Base-by-base conservation (phyloP, 2,329 filamentous ascomycete genomes). In the Talaromyces marneffei region DNA sequence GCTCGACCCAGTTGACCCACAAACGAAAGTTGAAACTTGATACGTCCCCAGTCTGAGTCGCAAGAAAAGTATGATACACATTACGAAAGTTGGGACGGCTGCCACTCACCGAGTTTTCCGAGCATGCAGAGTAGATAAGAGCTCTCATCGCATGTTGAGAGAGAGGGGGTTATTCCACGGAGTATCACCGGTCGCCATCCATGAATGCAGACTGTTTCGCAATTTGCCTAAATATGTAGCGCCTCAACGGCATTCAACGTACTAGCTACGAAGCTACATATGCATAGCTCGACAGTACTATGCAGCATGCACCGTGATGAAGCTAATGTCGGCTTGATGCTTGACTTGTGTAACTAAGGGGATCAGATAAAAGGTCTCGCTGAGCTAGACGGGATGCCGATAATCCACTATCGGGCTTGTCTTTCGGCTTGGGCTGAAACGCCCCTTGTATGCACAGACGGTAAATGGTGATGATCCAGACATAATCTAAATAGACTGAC, bases 341-440 rank as follows among this genome's bases (percentile, higher is more conserved):
- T 27, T 31, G 25, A 50, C 6, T 14, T 8, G 20, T 25, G 20
- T 27, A 25, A 46, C 42, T 25, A 46, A 31, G 16, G 25, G 16
- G 39, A 14, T 52, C 29, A 33, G 29, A 52, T 20, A 52, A 33
- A 35, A 52, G 14, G 18, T 14, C 9, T 33, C 48, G 29, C 48
- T 33, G 20, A 35, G 48, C 48, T 23, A 29, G 44, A 52, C 48
- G 48, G 48, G 48, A 52, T 52, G 48, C 48, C 48, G 48, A 52
- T 1, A 48, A 48, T 33, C 48, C 27, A 52, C 48, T 20, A 12
- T 52, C 48, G 48, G 48, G n/a, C n/a, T 20, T 20, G 27, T n/a
- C 18, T 35, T 29, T 35, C 48, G 48, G 48, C 48, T 52, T 52
- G 29, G 48, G 48, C 48, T 52, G 48, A 20, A 20, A 20, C n/a